phyloP scores from a whole-genome alignment of 371 early-diverging fungal genomes.

The Apophysomyces sp. region DNA sequence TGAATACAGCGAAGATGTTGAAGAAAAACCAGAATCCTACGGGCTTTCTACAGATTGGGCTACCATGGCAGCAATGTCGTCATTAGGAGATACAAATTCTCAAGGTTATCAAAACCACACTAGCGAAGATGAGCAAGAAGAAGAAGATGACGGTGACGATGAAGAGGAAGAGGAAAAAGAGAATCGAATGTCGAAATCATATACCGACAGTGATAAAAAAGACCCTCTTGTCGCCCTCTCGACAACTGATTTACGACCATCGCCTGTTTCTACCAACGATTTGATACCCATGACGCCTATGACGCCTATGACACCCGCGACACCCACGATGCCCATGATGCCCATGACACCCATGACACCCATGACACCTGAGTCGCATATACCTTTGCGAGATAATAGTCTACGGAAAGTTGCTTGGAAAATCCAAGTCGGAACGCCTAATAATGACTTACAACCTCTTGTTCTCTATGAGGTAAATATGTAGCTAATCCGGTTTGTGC shows the following conservation, averaged over 20 bases:
- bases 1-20: not conserved
- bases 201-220: not conserved
- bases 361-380: too few relatives aligned
- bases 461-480: not conserved
- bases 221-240: not conserved
- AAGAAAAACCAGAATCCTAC: not conserved
- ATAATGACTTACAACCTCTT: not conserved
- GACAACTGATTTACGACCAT: not conserved
- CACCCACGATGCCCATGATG: not conserved
- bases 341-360: not conserved
- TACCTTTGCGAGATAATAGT: not conserved
- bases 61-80: not conserved
- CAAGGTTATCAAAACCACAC: not conserved
- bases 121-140: not conserved
- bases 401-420: too few relatives aligned
- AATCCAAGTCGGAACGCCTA: not conserved
- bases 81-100: not conserved
- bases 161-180: not conserved
- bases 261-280: not conserved
- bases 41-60: not conserved
- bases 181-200: not conserved
- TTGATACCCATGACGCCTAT: not conserved
- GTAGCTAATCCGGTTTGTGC: not conserved
- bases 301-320: not conserved
- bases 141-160: not conserved